Evolutionary conservation across 192 early-diverging fungal genomes (phyloP), one percentile per base, ranked within the genome.

Genomic region (Geosiphon pyriformis): DNA sequence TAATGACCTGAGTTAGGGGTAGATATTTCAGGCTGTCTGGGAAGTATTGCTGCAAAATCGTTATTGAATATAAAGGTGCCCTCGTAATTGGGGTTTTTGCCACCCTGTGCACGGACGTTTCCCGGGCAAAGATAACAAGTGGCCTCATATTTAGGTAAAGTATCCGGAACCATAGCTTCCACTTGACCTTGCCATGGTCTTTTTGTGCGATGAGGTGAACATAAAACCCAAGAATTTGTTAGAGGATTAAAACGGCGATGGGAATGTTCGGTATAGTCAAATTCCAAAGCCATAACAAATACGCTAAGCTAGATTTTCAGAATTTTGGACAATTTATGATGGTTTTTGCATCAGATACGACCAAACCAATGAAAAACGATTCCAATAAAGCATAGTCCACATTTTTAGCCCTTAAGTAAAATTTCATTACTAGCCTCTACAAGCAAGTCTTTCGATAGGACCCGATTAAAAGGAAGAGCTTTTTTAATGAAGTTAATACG

Each of bases 241-340:
- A 98, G 77, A 29, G 96, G 96, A 66, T 98, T 98, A 80, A 82
- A 92, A 22, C 96, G 88, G 12, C 87, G 80, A 76, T 94, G 94
- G 6, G 87, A 83, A 60, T 89, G 79, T 31, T 86, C 67, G 22
- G 56, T 75, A 46, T 80, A 83, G 30, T 87, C 77, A 72, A 87
- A 87, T 35, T 52, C n/a, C 22, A 4, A 7, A 27, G 56, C 8
- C 52, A 54, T 54, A n/a, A n/a, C n/a, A n/a, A n/a, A n/a, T n/a
- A n/a, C n/a, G n/a, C n/a, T n/a, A n/a, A n/a, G n/a, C n/a, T n/a
- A n/a, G n/a, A n/a, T n/a, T n/a, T n/a, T n/a, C n/a, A n/a, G n/a
- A n/a, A n/a, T n/a, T n/a, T n/a, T n/a, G n/a, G n/a, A n/a, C n/a
- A n/a, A n/a, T n/a, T n/a, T n/a, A n/a, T n/a, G n/a, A n/a, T n/a